Evolutionary conservation across 2,329 filamentous ascomycete genomes (phyloP).

Genomic region (Colletotrichum sp.): DNA sequence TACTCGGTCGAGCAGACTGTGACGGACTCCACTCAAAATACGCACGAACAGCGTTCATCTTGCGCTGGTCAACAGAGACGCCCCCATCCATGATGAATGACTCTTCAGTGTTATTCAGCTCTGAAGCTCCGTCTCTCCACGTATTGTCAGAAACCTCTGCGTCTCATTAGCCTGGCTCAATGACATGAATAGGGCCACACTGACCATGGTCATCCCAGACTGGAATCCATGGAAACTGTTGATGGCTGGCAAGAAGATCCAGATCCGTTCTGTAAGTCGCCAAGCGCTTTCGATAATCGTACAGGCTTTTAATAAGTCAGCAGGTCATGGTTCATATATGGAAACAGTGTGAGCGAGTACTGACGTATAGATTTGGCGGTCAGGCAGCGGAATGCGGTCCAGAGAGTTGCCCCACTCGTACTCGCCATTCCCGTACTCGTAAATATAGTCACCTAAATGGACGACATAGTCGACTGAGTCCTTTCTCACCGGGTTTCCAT

Average conservation of each 20-base stretch:
- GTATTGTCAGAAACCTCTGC: slow-evolving; percentile 65
- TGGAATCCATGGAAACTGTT: slow-evolving; percentile 49
- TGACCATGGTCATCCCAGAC: slow-evolving; percentile 57
- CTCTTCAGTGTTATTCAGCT: slow-evolving; percentile 69
- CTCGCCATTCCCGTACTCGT: slow-evolving; percentile 55
- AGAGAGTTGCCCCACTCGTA: slow-evolving; percentile 58
- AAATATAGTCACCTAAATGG: slow-evolving; percentile 68
- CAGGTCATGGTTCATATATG: too few species aligned
- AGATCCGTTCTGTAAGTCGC: slow-evolving; percentile 45
- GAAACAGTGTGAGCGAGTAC: slow-evolving; percentile 31
- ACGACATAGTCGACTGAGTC: slow-evolving; percentile 65
- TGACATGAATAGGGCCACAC: slow-evolving; percentile 29
- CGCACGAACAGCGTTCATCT: slow-evolving; percentile 75
- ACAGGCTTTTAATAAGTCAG: slow-evolving; percentile 28
- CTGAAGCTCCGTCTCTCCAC: slow-evolving; percentile 65
- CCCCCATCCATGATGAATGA: slow-evolving; percentile 65
- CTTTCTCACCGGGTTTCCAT: slow-evolving; percentile 63
- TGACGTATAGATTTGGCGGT: slow-evolving; percentile 51
- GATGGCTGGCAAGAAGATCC: slow-evolving; percentile 44
- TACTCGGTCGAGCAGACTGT: too few species aligned
- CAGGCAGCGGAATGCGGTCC: slow-evolving; percentile 57
- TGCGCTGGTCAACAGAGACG: slow-evolving; percentile 74
- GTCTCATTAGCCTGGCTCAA: slow-evolving; percentile 24
- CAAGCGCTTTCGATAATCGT: slow-evolving; percentile 49
- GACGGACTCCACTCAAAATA: slow-evolving; percentile 67